Conservation (phyloP, 2,329 filamentous ascomycete species). For the Periglandula ipomoeae region DNA sequence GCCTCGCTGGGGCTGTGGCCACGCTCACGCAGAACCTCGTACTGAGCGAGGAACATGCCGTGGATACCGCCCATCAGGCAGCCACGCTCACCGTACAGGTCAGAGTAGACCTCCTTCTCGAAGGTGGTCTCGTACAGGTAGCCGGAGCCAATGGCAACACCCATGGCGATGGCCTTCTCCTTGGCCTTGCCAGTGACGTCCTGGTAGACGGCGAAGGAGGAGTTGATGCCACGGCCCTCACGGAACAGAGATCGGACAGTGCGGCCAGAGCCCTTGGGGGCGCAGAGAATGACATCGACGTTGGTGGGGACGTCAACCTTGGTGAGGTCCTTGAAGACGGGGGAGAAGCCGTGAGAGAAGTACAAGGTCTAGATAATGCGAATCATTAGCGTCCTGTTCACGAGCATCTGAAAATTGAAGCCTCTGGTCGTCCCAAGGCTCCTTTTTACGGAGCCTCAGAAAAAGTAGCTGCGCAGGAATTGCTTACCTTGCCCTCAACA, state of each 20-base stretch:
- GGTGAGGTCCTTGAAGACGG: constrained; percentile 99
- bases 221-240: constrained; percentile 99
- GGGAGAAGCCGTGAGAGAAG: constrained; percentile 99
- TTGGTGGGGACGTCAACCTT: constrained; percentile 94
- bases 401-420: too few relatives aligned
- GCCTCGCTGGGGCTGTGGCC: constrained; percentile 97
- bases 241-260: constrained; percentile 98
- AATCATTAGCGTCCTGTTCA: neutral
- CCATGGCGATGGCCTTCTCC: constrained; percentile 94
- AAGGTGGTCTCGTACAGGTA: constrained; percentile 99
- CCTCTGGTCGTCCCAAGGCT: neutral
- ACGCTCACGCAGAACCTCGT: constrained; percentile 98
- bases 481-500: constrained; percentile 88
- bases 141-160: constrained; percentile 92
- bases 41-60: constrained; percentile 99
- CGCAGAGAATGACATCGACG: constrained; percentile 98
- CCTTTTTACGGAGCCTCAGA: neutral
- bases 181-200: constrained; percentile 96
- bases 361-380: constrained; percentile 68
- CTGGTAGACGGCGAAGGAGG: constrained; percentile 95
- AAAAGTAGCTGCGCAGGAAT: neutral
- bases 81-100: constrained; percentile 98
- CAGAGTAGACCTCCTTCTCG: constrained; percentile 99
- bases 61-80: constrained; percentile 99
- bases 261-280: constrained; percentile 97